Percentiles rank a stretch among this genome's conserved stretches.
These are phyloP conservation scores for Cicer judaicum DNA, from an alignment of 306 rosid genomes.

Conservation along the genomic window DNA sequence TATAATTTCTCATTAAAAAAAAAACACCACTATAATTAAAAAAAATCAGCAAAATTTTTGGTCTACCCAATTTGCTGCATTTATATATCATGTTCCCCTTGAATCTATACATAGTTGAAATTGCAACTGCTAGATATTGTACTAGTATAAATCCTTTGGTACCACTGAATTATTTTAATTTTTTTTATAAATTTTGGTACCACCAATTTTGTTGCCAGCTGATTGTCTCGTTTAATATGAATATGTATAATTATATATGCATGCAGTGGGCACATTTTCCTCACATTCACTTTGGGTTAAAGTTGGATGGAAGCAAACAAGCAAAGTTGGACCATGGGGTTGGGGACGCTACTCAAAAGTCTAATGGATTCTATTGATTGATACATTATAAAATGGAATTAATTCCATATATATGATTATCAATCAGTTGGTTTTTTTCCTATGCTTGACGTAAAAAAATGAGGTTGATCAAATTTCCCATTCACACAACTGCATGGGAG, in stretches of 20 bases:
- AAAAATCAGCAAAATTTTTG: neutral
- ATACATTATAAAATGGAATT: slow-evolving; percentile 37
- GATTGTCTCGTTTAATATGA: slow-evolving; percentile 10
- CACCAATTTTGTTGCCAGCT: slow-evolving; percentile 4
- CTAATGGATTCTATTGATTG: slow-evolving; percentile 71
- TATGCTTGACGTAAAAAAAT: slow-evolving; percentile 47
- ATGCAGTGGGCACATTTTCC: slow-evolving; percentile 99
- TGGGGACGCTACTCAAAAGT: slow-evolving; percentile 63
- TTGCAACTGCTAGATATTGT: neutral
- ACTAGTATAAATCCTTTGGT: neutral
- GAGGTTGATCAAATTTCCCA: slow-evolving; percentile 59
- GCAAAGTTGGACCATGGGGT: slow-evolving; percentile 69
- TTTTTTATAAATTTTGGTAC: neutral
- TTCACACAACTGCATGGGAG: slow-evolving; percentile 44
- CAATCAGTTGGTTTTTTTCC: slow-evolving; percentile 39
- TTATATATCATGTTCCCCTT: neutral
- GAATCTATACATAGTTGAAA: neutral
- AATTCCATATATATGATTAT: slow-evolving; percentile 46
- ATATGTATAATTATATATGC: neutral
- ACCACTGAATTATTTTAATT: neutral
- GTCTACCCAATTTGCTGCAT: neutral
- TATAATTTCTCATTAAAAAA: neutral
- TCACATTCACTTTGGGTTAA: slow-evolving; percentile 92
- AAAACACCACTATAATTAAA: neutral
- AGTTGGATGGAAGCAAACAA: slow-evolving; percentile 81